Percentiles rank a stretch among this genome's conserved stretches.
Conservation (phyloP, 805 yeast genomes). For the Jamesozyma lodderae region DNA sequence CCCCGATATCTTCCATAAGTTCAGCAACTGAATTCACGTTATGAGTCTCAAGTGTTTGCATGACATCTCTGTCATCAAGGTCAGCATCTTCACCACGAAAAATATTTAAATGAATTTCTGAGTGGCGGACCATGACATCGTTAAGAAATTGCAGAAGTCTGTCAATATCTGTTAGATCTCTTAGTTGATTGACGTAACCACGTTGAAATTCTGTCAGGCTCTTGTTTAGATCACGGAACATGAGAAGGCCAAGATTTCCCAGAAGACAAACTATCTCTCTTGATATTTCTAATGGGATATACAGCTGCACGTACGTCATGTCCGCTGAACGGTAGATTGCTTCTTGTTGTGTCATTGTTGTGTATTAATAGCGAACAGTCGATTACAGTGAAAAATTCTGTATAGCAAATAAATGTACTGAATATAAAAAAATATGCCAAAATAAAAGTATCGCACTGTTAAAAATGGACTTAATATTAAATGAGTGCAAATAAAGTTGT, state of each 20-base stretch:
- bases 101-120: conserved; percentile 31
- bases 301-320: conserved; percentile 88
- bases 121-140: conserved; percentile 40
- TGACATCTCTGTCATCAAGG: conserved; percentile 12
- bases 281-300: conserved; percentile 75
- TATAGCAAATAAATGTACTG: too few relatives aligned
- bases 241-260: conserved; percentile 79
- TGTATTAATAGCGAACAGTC: too few relatives aligned
- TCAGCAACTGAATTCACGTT: conserved; percentile 44
- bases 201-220: conserved; percentile 83
- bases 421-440: too few relatives aligned
- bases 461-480: too few relatives aligned
- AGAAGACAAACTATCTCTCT: conserved; percentile 74
- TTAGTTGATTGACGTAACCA: conserved; percentile 76
- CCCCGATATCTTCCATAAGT: conserved; percentile 48
- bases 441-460: too few relatives aligned
- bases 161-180: conserved; percentile 72
- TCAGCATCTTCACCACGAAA: conserved; percentile 26
- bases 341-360: conserved; percentile 29
- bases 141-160: conserved; percentile 56
- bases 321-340: conserved; percentile 70
- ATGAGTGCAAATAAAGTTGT: too few relatives aligned
- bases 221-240: conserved; percentile 80
- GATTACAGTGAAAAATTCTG: too few relatives aligned
- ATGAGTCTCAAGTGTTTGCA: conserved; percentile 21